These are phyloP conservation scores for Myrica gale DNA, from an alignment of 306 rosid genomes.

Conservation along the genomic window DNA sequence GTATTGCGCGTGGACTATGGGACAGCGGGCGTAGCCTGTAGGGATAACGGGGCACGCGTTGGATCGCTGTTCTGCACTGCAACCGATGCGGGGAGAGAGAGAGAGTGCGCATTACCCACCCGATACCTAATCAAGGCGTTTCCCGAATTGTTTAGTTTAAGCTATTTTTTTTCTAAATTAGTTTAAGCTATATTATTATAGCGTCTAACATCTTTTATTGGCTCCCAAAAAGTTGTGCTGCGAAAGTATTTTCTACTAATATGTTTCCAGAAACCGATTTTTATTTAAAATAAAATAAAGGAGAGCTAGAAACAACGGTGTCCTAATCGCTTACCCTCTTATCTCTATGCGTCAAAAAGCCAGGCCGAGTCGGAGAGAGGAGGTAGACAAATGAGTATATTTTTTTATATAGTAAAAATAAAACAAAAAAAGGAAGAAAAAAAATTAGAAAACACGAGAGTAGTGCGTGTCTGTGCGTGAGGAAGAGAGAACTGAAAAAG, in stretches of 20 bases:
- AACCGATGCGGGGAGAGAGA: slow-evolving; percentile 1
- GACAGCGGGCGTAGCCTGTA: slow-evolving; percentile 28
- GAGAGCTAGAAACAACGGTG: too few relatives aligned
- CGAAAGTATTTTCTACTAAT: too few relatives aligned
- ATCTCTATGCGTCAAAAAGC: background rate
- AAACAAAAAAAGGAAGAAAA: background rate
- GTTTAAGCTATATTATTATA: too few relatives aligned
- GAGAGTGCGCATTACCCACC: slow-evolving; percentile 1
- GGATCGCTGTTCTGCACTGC: slow-evolving; percentile 19
- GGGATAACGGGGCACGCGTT: slow-evolving; percentile 37
- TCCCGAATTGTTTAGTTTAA: too few relatives aligned
- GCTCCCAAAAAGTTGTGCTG: too few relatives aligned
- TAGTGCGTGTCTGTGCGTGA: background rate
- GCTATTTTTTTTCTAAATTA: too few relatives aligned
- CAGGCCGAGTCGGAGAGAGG: background rate
- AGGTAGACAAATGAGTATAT: background rate
- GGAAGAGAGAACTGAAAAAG: slow-evolving; percentile 23
- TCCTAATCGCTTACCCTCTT: background rate
- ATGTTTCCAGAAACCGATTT: too few relatives aligned
- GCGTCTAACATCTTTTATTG: too few relatives aligned
- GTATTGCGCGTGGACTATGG: slow-evolving; percentile 14
- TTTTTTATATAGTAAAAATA: background rate
- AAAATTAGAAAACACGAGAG: background rate
- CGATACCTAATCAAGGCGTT: background rate
- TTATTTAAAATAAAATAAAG: too few relatives aligned